A percentile compares a stretch with the other conserved stretches of the same genome.
Evolutionary conservation across 352 stramenopile genomes (phyloP).

Genomic region (Elongisporangium undulatum): DNA sequence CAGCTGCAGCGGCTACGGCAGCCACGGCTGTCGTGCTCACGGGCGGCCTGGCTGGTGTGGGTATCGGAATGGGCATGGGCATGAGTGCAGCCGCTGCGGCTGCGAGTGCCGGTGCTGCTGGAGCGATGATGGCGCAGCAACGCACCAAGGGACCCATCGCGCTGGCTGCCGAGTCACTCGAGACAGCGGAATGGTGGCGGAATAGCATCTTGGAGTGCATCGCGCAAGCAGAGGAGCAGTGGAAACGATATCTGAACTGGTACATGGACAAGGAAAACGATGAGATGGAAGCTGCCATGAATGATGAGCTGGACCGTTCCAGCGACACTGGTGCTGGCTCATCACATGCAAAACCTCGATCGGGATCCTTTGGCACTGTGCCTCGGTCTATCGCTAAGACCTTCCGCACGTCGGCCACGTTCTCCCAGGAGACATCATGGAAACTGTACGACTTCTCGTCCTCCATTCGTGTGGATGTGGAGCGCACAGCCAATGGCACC

Average conservation of each 20-base stretch:
- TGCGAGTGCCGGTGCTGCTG: slow-evolving; percentile 65
- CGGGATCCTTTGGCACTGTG: slow-evolving; percentile 64
- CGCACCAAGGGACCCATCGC: slow-evolving; percentile 69
- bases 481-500: slow-evolving; percentile 8
- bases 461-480: slow-evolving; percentile 66
- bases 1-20: slow-evolving; percentile 64
- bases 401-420: slow-evolving; percentile 71
- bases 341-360: slow-evolving; percentile 18
- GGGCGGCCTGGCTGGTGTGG: slow-evolving; percentile 68
- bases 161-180: slow-evolving; percentile 73
- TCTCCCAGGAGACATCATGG: slow-evolving; percentile 76
- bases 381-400: slow-evolving; percentile 77
- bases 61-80: slow-evolving; percentile 76
- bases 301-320: slow-evolving; percentile 14
- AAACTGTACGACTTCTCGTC: slow-evolving; percentile 70
- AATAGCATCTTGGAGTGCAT: slow-evolving; percentile 85
- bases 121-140: slow-evolving; percentile 67
- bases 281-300: slow-evolving; percentile 10
- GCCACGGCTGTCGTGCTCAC: slow-evolving; percentile 78
- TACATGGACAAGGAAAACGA: slow-evolving; percentile 81
- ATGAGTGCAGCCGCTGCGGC: slow-evolving; percentile 73
- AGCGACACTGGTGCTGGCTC: neutral
- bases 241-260: slow-evolving; percentile 83
- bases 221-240: slow-evolving; percentile 78
- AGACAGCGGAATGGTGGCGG: slow-evolving; percentile 83